Conservation (phyloP, 352 stramenopile species). For the Pseudoperonospora humuli region DNA sequence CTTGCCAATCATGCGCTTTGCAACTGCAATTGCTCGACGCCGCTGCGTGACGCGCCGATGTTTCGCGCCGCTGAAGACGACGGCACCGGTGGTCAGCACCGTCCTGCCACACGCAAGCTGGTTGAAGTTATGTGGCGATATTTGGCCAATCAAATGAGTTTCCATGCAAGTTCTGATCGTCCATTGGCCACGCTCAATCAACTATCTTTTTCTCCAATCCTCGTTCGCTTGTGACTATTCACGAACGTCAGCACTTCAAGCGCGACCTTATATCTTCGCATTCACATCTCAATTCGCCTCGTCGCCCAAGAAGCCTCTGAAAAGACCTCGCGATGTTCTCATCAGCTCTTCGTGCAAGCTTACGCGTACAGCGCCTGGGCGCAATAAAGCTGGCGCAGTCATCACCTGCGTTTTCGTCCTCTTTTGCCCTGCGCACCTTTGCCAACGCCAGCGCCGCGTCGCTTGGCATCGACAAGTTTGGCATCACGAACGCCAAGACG, state of each 20-base stretch:
- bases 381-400: constrained; percentile 29
- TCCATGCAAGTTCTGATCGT: no score
- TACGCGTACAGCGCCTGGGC: constrained; percentile 45
- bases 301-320: background rate
- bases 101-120: constrained; percentile 1
- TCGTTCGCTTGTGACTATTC: background rate
- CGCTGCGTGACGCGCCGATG: constrained; percentile 19
- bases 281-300: constrained; percentile 40
- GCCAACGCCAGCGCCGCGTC: constrained; percentile 37
- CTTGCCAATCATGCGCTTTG: constrained; percentile 8
- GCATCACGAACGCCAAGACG: constrained; percentile 84
- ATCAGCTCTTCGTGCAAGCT: constrained; percentile 42
- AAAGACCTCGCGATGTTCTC: constrained; percentile 39
- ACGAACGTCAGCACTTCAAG: background rate
- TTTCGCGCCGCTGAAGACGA: constrained; percentile 10
- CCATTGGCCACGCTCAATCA: no score
- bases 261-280: constrained; percentile 18
- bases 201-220: constrained; percentile 10
- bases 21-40: constrained; percentile 16
- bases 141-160: no score
- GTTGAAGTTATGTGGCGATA: constrained; percentile 20
- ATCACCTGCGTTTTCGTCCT: constrained; percentile 21
- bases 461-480: constrained; percentile 82
- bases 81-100: constrained; percentile 11
- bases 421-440: constrained; percentile 29